A percentile compares a stretch with the other conserved stretches of the same genome.
These are phyloP conservation scores for Casuarina cunninghamiana DNA, from an alignment of 306 rosid species.

Conservation along the genomic window DNA sequence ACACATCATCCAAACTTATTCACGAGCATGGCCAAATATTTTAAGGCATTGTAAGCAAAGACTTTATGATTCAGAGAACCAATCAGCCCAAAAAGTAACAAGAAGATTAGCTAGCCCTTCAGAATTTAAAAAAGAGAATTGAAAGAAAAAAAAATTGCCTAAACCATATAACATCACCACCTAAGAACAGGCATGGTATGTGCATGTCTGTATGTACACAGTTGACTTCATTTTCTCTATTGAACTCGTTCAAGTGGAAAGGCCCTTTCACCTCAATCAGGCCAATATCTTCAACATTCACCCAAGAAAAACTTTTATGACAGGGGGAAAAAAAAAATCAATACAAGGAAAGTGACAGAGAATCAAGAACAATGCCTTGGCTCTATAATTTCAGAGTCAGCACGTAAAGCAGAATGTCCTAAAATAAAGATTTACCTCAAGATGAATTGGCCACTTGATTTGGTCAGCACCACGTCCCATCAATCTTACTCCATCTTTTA, in stretches of 20 bases:
- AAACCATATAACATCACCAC: no score
- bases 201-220: no score
- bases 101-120: background rate
- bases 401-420: slow-evolving; percentile 16
- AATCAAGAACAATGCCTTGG: slow-evolving; percentile 2
- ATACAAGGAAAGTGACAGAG: slow-evolving; percentile 10
- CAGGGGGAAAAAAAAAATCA: slow-evolving; percentile 8
- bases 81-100: background rate
- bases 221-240: background rate
- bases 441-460: slow-evolving; percentile 86
- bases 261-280: background rate
- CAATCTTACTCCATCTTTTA: slow-evolving; percentile 85
- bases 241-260: background rate
- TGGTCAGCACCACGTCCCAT: slow-evolving; percentile 97
- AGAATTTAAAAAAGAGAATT: no score
- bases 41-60: background rate
- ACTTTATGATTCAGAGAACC: background rate
- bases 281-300: slow-evolving; percentile 1
- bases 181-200: background rate
- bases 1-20: background rate
- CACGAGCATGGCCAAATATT: background rate
- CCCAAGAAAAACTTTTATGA: slow-evolving; percentile 3
- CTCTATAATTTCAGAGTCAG: slow-evolving; percentile 16
- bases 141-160: background rate
- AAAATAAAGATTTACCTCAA: slow-evolving; percentile 61